Evolutionary conservation across 2,329 filamentous ascomycete genomes (phyloP), one percentile per base, ranked within the genome.

Genomic region (Epichloe bromicola): DNA sequence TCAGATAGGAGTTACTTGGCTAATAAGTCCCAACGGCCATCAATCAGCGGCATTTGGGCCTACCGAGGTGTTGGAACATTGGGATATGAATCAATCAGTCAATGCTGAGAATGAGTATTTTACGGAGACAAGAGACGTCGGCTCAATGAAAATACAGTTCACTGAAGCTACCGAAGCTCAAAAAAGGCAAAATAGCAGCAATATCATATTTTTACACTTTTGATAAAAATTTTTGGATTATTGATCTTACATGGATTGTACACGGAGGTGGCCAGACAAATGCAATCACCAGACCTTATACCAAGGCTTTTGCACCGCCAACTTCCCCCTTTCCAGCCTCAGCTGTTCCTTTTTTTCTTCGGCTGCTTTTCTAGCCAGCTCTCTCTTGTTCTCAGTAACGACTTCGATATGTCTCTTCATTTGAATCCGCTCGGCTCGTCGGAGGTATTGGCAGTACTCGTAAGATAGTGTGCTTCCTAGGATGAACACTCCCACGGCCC

Each of bases 391-490:
- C 78, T 68, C 62, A 43, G 63, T 60, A 43, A 67, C 68, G 37
- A 73, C 79, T 63, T 95, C 88, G 51, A 95, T 84, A 4, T 86
- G 86, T 57, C 88, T 75, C 65, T 86, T 85, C 82, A 98, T 91
- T 55, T 88, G 85, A 55, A 83, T 80, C 59, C 83, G 79, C 68
- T 97, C 91, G 54, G 84, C 75, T 46, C 79, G 74, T 53, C 89
- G 76, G 55, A 79, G 77, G 58, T 82, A 83, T 61, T 89, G 82
- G 69, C 91, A 97, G 61, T 85, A 88, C 68, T 96, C 88, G 68
- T 89, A 93, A 48, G 84, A 83, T 33, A 76, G 75, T 45, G 85
- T 72, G n/a, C 85, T 83, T 6, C 78, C 78, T 19, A 85, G 63
- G 23, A 83, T 73, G 65, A 93, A 95, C 37, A 80, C 75, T 6